Conservation (phyloP, 129 eudicot genomes). For the Daucus carota region DH1_v3.0 NC_030386.2:31898501-31899000, state of each 20-base stretch:
- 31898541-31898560: neutral
- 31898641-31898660: neutral
- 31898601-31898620: neutral
- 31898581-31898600: neutral
- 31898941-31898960: neutral
- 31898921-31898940: neutral
- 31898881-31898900: neutral
- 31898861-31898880: neutral
- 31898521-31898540: neutral
- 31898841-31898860: constrained; percentile 23
- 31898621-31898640: neutral
- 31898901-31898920: neutral
- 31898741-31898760: constrained; percentile 4
- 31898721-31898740: neutral
- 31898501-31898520: neutral
- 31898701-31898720: neutral
- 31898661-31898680: neutral
- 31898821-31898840: constrained; percentile 19
- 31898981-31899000: neutral
- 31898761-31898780: constrained; percentile 8
- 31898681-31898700: neutral
- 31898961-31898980: neutral
- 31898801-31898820: constrained; percentile 3
- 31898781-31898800: neutral
- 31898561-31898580: neutral